Evolutionary conservation across 1,139 yeast species (phyloP), one percentile per base, ranked within the genome.

Genomic region (Suhomyces guaymorum): DNA sequence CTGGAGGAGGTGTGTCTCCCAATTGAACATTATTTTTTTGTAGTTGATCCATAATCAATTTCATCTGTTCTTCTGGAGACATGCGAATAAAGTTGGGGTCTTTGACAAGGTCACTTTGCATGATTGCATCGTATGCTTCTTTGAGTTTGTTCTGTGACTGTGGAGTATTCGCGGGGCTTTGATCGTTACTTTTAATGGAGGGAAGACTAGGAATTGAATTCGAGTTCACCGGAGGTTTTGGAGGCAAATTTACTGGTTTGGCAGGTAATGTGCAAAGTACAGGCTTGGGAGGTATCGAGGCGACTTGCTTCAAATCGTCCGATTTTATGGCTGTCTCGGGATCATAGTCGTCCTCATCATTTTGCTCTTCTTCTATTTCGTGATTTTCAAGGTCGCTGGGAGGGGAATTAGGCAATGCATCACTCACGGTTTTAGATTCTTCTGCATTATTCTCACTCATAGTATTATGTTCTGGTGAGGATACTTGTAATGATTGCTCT

Each of bases 71-170:
- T 9, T 44, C 48, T 30, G 61, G 63, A 2, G 68, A 44, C 24
- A 65, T 48, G 17, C 47, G 47, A 7, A 46, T 43, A 38, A 69
- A 68, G 15, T 51, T 43, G 3, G 66, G 63, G 43, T 65, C 61
- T 27, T 54, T 55, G 5, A 61, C 60, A 8, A 57, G 35, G 13
- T 63, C 66, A 33, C 65, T 58, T 16, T 54, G 57, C 60, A 63
- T 57, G 20, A 66, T 54, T 0, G 64, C 61, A 13, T 61, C 63
- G 43, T 57, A 65, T 0, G 70, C 72, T 37, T 59, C 57, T 31
- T 51, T 54, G 16, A 65, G 43, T 16, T 43, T 47, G 7, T 22
- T 17, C 13, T 30, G 37, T 4, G 35, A 28, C 10, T 24, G 13
- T 2, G 16, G 10, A 14, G 43, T 43, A 15, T 45, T 43, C 3